Evolutionary conservation across 2,329 filamentous ascomycete species (phyloP), one percentile per base, ranked within the genome.

Genomic region (Aspergillus chevalieri): DNA sequence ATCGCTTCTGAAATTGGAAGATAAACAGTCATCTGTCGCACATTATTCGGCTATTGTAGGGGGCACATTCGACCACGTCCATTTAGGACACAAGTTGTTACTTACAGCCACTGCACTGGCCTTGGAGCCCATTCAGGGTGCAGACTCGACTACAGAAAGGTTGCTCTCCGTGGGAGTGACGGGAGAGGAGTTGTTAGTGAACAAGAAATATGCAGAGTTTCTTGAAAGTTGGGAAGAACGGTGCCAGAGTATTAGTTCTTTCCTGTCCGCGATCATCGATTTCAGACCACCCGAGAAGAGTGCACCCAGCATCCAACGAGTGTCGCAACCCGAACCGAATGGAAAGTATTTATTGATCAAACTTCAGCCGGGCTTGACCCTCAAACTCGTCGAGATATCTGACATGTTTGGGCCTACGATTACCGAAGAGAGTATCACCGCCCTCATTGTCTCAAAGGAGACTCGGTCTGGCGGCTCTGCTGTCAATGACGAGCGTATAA

Each of bases 61-160:
- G 26, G 93, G 93, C 8, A 98, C 93, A 0, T 98, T 97, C 70
- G 93, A 98, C 67, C 90, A 97, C 69, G 79, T 98, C 19, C 93
- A 98, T 65, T 84, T 88, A 3, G 93, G 93, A 5, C 93, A 98
- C 74, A 98, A 97, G 71, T 78, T 97, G n/a, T 80, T 98, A 17
- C 80, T 98, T 17, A 90, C 91, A n/a, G 91, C 91, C 53, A 88
- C 87, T 0, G 81, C 85, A 0, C 80, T 96, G 49, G 78, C 89
- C 14, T 77, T 87, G 49, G 80, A 81, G 51, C 76, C 80, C 57
- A 70, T 39, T 61, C 69, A 28, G 59, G 63, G 28, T 15, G 52
- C 56, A 15, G 54, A 53, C 22, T 62, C 73, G 0, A 61, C 64
- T 1, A 55, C 63, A 26, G 71, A 75, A 19, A 80, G 81, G 52